These are phyloP conservation scores for Dendrothele bispora DNA, from an alignment of 768 basidiomycete genomes.

Conservation along the genomic window DNA sequence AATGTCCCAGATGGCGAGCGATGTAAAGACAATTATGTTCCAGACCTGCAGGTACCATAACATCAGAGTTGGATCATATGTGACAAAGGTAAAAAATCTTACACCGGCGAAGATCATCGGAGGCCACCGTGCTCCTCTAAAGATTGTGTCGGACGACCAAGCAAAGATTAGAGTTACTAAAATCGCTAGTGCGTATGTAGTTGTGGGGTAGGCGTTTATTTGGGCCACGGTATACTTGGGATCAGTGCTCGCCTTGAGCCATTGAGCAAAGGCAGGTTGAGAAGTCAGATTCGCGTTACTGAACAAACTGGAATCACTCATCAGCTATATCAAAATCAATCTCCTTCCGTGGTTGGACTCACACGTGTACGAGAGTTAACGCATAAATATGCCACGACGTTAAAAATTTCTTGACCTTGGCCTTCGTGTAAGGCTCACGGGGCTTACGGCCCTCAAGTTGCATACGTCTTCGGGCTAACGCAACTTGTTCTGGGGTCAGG, in stretches of 20 bases:
- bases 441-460: constrained; percentile 31
- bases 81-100: constrained; percentile 7
- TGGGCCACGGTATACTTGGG: constrained; percentile 32
- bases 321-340: not conserved
- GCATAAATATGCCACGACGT: constrained; percentile 37
- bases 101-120: constrained; percentile 37
- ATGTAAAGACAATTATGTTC: constrained; percentile 29
- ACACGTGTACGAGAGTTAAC: constrained; percentile 32
- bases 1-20: no score
- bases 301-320: no score
- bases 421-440: constrained; percentile 29
- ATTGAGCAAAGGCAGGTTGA: no score
- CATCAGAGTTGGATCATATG: not conserved
- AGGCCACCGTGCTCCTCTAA: constrained; percentile 33
- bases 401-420: constrained; percentile 32
- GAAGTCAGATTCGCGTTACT: no score
- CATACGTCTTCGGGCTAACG: constrained; percentile 31
- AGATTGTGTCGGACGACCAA: constrained; percentile 39
- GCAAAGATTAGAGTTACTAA: constrained; percentile 30
- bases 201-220: constrained; percentile 35
- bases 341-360: constrained; percentile 16
- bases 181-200: not conserved
- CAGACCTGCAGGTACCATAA: constrained; percentile 23
- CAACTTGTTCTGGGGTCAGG: constrained; percentile 31
- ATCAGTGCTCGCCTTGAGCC: constrained; percentile 32